Evolutionary conservation across 345 rosid species (phyloP).

Genomic region (Kandelia obovata): DNA sequence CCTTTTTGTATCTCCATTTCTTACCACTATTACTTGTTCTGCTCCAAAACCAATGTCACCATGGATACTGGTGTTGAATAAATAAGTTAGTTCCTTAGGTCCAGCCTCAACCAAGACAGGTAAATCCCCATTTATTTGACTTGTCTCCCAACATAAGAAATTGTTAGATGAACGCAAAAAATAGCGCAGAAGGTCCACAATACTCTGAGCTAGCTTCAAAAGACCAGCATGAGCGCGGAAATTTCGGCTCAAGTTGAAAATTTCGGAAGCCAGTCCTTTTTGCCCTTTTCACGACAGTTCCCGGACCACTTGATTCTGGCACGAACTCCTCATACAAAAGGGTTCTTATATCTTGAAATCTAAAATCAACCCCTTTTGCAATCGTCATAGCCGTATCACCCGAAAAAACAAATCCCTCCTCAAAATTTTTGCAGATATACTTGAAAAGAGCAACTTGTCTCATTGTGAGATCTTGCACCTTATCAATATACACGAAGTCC

Average conservation of each 20-base stretch:
- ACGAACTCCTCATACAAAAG: conserved; percentile 46
- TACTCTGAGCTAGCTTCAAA: conserved; percentile 48
- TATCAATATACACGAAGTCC: conserved; percentile 56
- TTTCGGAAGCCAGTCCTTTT: conserved; percentile 38
- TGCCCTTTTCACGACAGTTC: conserved; percentile 8
- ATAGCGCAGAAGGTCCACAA: conserved; percentile 41
- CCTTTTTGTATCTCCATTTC: conserved; percentile 35
- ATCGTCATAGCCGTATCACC: conserved; percentile 54
- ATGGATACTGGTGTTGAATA: too few relatives aligned
- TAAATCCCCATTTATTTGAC: conserved; percentile 44
- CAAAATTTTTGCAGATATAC: conserved; percentile 35
- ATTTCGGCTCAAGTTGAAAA: conserved; percentile 44
- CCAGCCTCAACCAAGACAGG: conserved; percentile 41
- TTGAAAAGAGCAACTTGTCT: conserved; percentile 51
- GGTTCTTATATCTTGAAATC: conserved; percentile 48
- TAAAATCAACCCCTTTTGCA: conserved; percentile 46
- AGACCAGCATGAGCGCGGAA: conserved; percentile 53
- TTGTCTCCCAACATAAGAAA: conserved; percentile 36
- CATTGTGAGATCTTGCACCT: conserved; percentile 63
- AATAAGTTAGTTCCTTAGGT: conserved; percentile 8
- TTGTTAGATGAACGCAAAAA: conserved; percentile 42
- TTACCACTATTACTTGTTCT: conserved; percentile 46
- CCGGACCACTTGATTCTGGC: conserved; percentile 13
- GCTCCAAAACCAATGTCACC: conserved; percentile 42
- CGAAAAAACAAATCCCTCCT: conserved; percentile 49